Conservation (phyloP, 805 yeast species). For the Cyberlindnera misumaiensis region DNA sequence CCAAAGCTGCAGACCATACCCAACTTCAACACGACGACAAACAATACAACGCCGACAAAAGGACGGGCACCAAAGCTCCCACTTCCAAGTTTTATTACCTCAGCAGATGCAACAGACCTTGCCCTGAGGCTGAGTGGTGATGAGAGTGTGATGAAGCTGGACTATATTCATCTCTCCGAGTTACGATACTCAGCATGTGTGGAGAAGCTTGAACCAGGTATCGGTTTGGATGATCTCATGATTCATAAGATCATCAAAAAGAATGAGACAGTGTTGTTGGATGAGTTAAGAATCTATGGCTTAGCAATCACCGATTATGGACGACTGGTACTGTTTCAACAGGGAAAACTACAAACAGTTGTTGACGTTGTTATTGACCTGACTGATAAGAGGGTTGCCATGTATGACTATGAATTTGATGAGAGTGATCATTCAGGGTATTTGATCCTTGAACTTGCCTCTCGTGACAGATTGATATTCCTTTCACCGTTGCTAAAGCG, state of each 20-base stretch:
- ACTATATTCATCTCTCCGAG: slow-evolving; percentile 17
- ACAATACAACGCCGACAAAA: too few relatives aligned
- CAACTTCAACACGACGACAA: too few relatives aligned
- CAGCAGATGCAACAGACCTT: too few relatives aligned
- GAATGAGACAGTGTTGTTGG: slow-evolving; percentile 16
- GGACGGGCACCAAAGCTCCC: too few relatives aligned
- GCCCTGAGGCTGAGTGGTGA: not conserved
- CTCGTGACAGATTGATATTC: slow-evolving; percentile 51
- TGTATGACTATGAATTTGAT: slow-evolving; percentile 77
- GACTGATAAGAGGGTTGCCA: slow-evolving; percentile 51
- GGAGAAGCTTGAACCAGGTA: not conserved
- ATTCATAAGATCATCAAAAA: slow-evolving; percentile 27
- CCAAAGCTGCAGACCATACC: slow-evolving; percentile 2
- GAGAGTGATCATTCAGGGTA: slow-evolving; percentile 52
- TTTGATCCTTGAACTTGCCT: slow-evolving; percentile 55
- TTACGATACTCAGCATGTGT: slow-evolving; percentile 3
- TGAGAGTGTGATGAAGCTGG: slow-evolving; percentile 20
- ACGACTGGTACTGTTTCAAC: slow-evolving; percentile 25
- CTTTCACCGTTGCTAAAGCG: slow-evolving; percentile 32
- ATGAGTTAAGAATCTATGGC: slow-evolving; percentile 21
- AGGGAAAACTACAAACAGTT: slow-evolving; percentile 11
- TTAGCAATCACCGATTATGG: slow-evolving; percentile 29
- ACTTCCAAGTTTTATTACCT: too few relatives aligned
- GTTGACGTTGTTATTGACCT: slow-evolving; percentile 31
- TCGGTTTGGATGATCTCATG: slow-evolving; percentile 22